phyloP scores from a whole-genome alignment of 371 early-diverging fungal species.

The Mucor plumbeus region DNA sequence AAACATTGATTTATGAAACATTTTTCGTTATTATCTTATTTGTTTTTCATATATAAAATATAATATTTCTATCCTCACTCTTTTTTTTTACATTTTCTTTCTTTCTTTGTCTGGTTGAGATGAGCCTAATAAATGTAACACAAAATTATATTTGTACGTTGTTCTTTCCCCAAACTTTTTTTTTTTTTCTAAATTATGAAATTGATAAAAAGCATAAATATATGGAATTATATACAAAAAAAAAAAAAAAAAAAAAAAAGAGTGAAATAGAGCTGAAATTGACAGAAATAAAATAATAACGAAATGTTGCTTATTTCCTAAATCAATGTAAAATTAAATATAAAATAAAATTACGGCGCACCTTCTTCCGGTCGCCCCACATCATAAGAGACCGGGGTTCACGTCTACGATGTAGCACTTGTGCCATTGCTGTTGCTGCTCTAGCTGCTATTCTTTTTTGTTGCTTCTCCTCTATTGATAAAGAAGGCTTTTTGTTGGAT shows the following conservation, averaged over 20 bases:
- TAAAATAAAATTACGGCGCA: conserved; percentile 23
- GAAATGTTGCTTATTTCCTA: not conserved
- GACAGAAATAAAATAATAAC: conserved; percentile 11
- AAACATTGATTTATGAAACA: conserved; percentile 22
- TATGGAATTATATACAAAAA: too few species aligned
- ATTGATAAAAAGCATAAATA: not conserved
- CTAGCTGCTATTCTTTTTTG: conserved; percentile 41
- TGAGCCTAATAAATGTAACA: conserved; percentile 7
- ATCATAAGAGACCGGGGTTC: conserved; percentile 39
- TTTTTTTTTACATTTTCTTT: too few species aligned
- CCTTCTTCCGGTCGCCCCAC: conserved; percentile 51
- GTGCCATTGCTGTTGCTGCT: conserved; percentile 47
- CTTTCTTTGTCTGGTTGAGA: not conserved
- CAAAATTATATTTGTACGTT: conserved; percentile 12
- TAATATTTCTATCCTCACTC: conserved; percentile 11
- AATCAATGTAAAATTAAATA: conserved; percentile 6
- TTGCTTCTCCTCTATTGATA: conserved; percentile 32
- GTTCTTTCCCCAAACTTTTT: not conserved
- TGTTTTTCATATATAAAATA: not conserved
- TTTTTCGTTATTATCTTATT: conserved; percentile 13
- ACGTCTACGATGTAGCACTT: conserved; percentile 41
- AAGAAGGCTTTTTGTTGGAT: conserved; percentile 18
- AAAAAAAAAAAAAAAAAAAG: conserved; percentile 11
- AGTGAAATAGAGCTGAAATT: not conserved
- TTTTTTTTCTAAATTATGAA: conserved; percentile 1